These are phyloP conservation scores for Suhomyces kunorum DNA, from an alignment of 1,139 yeast genomes.

Conservation along the genomic window DNA sequence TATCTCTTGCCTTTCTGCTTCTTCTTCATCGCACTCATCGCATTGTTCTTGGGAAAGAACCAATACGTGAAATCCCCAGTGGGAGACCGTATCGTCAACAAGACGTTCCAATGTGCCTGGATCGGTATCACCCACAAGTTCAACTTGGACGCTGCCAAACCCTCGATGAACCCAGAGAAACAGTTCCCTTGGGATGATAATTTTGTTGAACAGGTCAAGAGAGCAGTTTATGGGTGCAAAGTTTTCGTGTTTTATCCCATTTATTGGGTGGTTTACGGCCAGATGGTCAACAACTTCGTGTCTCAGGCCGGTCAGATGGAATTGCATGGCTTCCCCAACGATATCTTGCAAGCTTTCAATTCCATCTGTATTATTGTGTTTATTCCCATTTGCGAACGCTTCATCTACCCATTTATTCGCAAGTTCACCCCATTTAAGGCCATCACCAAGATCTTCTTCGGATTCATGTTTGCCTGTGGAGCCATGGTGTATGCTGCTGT, in stretches of 20 bases:
- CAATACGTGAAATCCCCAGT: slow-evolving; percentile 23
- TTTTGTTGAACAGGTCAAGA: slow-evolving; percentile 22
- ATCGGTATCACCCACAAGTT: slow-evolving; percentile 20
- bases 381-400: slow-evolving; percentile 22
- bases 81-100: slow-evolving; percentile 20
- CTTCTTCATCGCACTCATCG: slow-evolving; percentile 20
- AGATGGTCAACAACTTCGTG: slow-evolving; percentile 24
- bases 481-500: slow-evolving; percentile 26
- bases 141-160: slow-evolving; percentile 21
- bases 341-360: slow-evolving; percentile 22
- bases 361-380: slow-evolving; percentile 21
- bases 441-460: slow-evolving; percentile 24
- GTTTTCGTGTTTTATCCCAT: slow-evolving; percentile 24
- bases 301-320: slow-evolving; percentile 28
- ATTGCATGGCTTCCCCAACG: slow-evolving; percentile 26
- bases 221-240: slow-evolving; percentile 23
- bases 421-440: slow-evolving; percentile 25
- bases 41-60: slow-evolving; percentile 20
- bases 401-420: slow-evolving; percentile 23
- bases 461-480: slow-evolving; percentile 22
- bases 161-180: slow-evolving; percentile 19
- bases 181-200: slow-evolving; percentile 21
- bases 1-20: slow-evolving; percentile 27
- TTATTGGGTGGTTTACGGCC: slow-evolving; percentile 26
- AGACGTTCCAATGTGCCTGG: slow-evolving; percentile 20